Conservation (phyloP, 2,329 filamentous ascomycete genomes). For the Pseudohalonectria lignicola region DNA sequence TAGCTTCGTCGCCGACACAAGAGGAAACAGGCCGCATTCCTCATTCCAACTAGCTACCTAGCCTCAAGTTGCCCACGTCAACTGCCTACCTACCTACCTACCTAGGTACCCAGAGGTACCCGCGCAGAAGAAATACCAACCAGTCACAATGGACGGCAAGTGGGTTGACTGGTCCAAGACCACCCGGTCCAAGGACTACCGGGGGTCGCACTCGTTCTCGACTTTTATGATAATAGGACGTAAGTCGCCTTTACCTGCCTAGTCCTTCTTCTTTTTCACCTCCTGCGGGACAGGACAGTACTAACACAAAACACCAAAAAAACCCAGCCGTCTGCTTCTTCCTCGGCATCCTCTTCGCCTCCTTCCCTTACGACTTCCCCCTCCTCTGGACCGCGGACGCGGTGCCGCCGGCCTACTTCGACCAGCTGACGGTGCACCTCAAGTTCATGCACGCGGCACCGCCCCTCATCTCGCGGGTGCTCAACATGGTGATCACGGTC, state of each 20-base stretch:
- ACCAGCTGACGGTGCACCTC: slow-evolving; percentile 81
- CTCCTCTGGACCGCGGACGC: slow-evolving; percentile 67
- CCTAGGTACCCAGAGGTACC: no score
- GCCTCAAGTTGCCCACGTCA: no score
- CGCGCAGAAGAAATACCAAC: no score
- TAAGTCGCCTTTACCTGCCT: slow-evolving; percentile 36
- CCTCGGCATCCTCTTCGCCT: slow-evolving; percentile 93
- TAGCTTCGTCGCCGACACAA: no score
- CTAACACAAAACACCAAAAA: slow-evolving; percentile 3
- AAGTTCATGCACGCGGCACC: slow-evolving; percentile 85
- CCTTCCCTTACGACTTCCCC: slow-evolving; percentile 91
- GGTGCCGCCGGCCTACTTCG: slow-evolving; percentile 59
- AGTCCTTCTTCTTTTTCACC: slow-evolving; percentile 8
- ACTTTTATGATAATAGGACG: slow-evolving; percentile 95
- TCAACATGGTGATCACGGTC: slow-evolving; percentile 85
- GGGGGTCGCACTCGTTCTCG: slow-evolving; percentile 65
- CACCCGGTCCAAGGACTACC: slow-evolving; percentile 44
- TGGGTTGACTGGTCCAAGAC: slow-evolving; percentile 45
- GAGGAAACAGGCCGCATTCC: no score
- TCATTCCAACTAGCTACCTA: no score
- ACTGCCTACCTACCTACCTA: no score
- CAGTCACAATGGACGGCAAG: slow-evolving; percentile 10
- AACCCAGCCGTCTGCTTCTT: slow-evolving; percentile 87
- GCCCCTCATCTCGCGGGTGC: slow-evolving; percentile 81
- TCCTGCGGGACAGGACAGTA: no score